Evolutionary conservation across 2,329 filamentous ascomycete species (phyloP).

Genomic region (Phialemoniopsis sp.): DNA sequence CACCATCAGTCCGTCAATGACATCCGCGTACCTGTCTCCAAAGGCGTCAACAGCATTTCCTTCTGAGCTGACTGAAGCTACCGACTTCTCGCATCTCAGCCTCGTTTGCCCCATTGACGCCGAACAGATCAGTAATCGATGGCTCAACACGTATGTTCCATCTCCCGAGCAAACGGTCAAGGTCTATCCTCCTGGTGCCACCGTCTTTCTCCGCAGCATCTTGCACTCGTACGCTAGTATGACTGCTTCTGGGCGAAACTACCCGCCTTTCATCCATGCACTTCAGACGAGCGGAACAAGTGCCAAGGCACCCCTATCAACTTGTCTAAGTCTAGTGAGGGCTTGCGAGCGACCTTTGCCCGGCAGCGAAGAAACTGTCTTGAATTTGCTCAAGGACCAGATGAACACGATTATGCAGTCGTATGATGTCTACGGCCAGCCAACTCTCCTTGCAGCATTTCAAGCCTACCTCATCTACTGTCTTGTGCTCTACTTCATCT

Average conservation of each 20-base stretch:
- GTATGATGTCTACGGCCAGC: too few species aligned
- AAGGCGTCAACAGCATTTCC: not conserved
- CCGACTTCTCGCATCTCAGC: constrained; percentile 13
- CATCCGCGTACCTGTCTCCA: too few species aligned
- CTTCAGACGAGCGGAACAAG: constrained; percentile 26
- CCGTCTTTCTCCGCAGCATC: constrained; percentile 31
- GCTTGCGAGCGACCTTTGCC: too few species aligned
- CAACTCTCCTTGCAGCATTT: too few species aligned
- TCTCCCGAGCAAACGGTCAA: constrained; percentile 36
- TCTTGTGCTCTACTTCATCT: too few species aligned
- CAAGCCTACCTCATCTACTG: too few species aligned
- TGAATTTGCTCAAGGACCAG: too few species aligned
- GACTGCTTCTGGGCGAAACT: constrained; percentile 25
- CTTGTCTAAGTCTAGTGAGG: too few species aligned
- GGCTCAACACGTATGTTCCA: constrained; percentile 42
- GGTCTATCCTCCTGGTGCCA: constrained; percentile 29
- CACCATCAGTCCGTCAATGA: too few species aligned
- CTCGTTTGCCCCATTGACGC: constrained; percentile 41
- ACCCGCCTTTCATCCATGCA: constrained; percentile 40
- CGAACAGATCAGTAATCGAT: constrained; percentile 41
- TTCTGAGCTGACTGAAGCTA: constrained; percentile 21
- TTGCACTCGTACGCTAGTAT: constrained; percentile 38
- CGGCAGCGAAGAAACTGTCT: too few species aligned
- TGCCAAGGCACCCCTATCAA: constrained; percentile 12
- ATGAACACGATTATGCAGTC: too few species aligned